A percentile compares a stretch with the other conserved stretches of the same genome.
Conservation (phyloP, 352 stramenopile genomes). For the Chrysophaeum taylorii region DNA sequence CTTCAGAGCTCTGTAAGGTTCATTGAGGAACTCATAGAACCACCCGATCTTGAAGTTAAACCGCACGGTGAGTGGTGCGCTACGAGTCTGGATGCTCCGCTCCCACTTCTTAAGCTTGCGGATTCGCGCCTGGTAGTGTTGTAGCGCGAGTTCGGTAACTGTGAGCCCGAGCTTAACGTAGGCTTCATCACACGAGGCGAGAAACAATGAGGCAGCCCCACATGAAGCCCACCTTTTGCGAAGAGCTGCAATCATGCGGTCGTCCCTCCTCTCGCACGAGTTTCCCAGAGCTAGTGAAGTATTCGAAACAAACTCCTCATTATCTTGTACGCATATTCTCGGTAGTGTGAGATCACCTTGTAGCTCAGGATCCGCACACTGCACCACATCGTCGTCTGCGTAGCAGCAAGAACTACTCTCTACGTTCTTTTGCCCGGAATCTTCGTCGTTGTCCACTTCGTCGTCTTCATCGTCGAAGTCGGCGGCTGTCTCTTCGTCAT, state of each 20-base stretch:
- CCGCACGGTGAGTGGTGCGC: neutral
- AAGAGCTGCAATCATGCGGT: neutral
- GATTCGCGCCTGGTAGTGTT: neutral
- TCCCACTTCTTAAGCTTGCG: constrained; percentile 1
- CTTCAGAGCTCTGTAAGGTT: neutral
- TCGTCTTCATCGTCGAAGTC: too few relatives aligned
- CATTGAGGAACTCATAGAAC: neutral
- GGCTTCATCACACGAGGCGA: neutral
- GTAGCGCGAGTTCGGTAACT: neutral
- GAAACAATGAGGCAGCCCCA: neutral
- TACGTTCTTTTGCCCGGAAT: too few relatives aligned
- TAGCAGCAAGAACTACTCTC: too few relatives aligned
- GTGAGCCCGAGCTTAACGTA: neutral
- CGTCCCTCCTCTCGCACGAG: too few relatives aligned
- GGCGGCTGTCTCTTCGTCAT: too few relatives aligned
- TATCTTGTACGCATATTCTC: too few relatives aligned
- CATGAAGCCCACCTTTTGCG: neutral
- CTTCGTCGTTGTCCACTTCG: too few relatives aligned
- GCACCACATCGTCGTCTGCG: too few relatives aligned
- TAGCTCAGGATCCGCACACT: too few relatives aligned
- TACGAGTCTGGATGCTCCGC: neutral
- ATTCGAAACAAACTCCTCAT: too few relatives aligned
- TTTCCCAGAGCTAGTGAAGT: too few relatives aligned
- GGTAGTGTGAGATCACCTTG: too few relatives aligned
- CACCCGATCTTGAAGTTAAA: neutral